Percentiles rank a stretch among this genome's conserved stretches.
Evolutionary conservation across 345 rosid species (phyloP).

Genomic region (Microcos paniculata): DNA sequence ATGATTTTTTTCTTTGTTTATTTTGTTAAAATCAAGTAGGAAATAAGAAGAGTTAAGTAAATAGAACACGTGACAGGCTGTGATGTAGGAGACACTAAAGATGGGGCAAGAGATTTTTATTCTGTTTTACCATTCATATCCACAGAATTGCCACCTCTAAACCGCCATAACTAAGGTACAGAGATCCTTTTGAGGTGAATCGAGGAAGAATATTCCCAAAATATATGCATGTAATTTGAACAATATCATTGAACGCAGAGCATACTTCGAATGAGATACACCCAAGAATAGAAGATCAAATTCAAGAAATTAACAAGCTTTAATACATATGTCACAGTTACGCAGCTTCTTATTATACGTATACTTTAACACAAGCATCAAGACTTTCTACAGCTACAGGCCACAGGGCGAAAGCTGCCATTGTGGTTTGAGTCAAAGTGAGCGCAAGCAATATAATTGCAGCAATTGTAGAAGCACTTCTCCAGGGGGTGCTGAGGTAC

Average conservation of each 20-base stretch:
- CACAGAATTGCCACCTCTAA: no score
- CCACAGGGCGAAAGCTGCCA: neutral
- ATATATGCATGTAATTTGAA: neutral
- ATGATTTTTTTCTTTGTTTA: no score
- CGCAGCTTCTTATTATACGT: neutral
- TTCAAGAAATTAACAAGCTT: neutral
- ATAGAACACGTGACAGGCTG: no score
- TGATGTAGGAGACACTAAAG: no score
- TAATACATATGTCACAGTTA: neutral
- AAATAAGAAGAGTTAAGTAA: no score
- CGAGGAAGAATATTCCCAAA: no score
- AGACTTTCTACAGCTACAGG: no score
- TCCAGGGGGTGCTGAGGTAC: constrained; percentile 36
- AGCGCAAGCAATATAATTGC: constrained; percentile 19
- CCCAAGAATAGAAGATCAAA: neutral
- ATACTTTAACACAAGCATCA: neutral
- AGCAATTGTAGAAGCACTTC: constrained; percentile 14
- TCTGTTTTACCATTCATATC: no score
- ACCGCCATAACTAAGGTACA: no score
- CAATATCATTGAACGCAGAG: neutral
- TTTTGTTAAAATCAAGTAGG: no score
- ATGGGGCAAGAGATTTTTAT: no score
- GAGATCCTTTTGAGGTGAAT: no score
- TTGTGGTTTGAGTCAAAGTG: constrained; percentile 19
- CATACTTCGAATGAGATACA: neutral